Evolutionary conservation across 2,329 filamentous ascomycete genomes (phyloP), one percentile per base, ranked within the genome.

Genomic region (Colletotrichum nymphaeae): DNA sequence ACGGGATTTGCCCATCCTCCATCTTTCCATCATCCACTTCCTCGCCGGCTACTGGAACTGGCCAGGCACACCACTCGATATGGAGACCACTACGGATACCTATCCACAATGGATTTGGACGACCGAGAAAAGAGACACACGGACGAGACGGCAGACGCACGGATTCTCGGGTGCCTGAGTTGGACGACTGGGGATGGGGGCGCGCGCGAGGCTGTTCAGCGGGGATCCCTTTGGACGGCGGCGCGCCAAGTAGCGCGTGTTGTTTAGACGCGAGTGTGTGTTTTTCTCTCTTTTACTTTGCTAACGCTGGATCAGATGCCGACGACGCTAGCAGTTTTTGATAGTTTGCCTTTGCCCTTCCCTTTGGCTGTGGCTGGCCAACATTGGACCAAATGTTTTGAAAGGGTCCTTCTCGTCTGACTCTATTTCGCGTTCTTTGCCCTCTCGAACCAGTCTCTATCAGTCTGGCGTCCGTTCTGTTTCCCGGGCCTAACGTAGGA

Each of bases 81-180:
- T 30, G 42, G 42, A 28, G 28, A n/a, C 28, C 32, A 22, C 24
- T 63, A 42, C 37, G 37, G 37, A 42, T 42, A 42, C 37, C 37
- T 9, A 19, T 19, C 12, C 42, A 52, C 24, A 63, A 49, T 19
- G 16, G 37, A 26, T 28, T 63, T 49, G 5, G 42, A 49, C 19
- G 42, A 49, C 42, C 42, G 19, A 49, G 19, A 49, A 55, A 53
- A 72, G 69, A 37, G 52, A 72, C 62, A 72, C 58, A 69, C 28
- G 53, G 60, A 52, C 60, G 19, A 52, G 19, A 12, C 46, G 3
- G 6, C 28, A 14, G n/a, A 69, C 59, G 69, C 52, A 69, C 59
- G 26, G 69, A 56, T 49, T 49, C 19, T 49, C 42, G 42, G 42
- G 42, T 49, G 42, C 42, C 42, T 49, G 42, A 49, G 16, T 49